Conservation (phyloP, 768 basidiomycete genomes). For the Podaxis mareebaensis region DNA sequence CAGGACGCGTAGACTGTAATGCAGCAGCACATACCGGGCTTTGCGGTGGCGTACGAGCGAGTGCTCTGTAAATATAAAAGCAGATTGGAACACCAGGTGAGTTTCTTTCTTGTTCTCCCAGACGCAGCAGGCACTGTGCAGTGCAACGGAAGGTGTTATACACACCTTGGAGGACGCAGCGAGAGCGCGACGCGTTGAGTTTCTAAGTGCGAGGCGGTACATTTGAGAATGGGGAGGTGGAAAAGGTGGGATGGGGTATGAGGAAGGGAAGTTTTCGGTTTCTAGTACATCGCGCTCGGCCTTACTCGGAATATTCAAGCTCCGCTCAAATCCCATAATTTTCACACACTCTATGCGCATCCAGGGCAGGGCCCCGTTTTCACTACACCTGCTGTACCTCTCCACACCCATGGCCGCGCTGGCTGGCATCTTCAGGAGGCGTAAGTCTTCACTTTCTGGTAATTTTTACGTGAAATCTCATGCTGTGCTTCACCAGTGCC, state of each 20-base stretch:
- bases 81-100: constrained; percentile 28
- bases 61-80: constrained; percentile 37
- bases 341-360: constrained; percentile 19
- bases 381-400: constrained; percentile 1
- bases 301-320: constrained; percentile 50
- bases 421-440: constrained; percentile 29
- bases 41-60: constrained; percentile 96
- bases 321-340: constrained; percentile 32
- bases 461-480: background rate
- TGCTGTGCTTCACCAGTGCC: constrained; percentile 17
- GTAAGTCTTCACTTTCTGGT: constrained; percentile 25
- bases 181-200: constrained; percentile 77
- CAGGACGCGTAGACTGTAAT: background rate
- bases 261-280: constrained; percentile 46
- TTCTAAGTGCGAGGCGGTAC: constrained; percentile 86
- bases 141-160: constrained; percentile 1
- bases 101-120: constrained; percentile 10
- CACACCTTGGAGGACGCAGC: constrained; percentile 66
- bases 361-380: background rate
- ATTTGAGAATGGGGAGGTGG: constrained; percentile 52
- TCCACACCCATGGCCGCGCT: constrained; percentile 27
- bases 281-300: constrained; percentile 34
- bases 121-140: constrained; percentile 4
- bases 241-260: constrained; percentile 42
- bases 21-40: constrained; percentile 72